These are phyloP conservation scores for Monilinia aucupariae DNA, from an alignment of 2,329 filamentous ascomycete genomes.

Conservation along the genomic window DNA sequence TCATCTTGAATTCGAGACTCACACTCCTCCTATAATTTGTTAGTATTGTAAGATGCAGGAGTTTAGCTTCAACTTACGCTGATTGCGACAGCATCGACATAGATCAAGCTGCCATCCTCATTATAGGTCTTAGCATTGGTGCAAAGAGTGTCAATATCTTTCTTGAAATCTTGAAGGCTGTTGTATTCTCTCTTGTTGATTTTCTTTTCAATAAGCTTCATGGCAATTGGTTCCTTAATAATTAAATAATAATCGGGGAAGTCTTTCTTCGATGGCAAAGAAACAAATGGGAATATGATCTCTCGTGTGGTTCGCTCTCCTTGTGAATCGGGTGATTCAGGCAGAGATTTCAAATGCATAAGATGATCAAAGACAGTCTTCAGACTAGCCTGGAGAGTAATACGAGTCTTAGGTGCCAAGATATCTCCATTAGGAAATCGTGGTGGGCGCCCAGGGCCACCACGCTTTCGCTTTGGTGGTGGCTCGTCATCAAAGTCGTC, in stretches of 20 bases:
- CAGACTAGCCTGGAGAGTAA: slow-evolving; percentile 72
- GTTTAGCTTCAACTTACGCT: slow-evolving; percentile 58
- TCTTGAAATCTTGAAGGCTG: slow-evolving; percentile 70
- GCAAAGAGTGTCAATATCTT: slow-evolving; percentile 79
- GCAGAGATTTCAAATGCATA: slow-evolving; percentile 49
- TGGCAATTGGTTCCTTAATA: slow-evolving; percentile 88
- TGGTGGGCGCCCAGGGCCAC: slow-evolving; percentile 64
- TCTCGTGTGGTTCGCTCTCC: slow-evolving; percentile 60
- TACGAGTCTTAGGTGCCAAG: slow-evolving; percentile 64
- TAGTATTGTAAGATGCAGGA: slow-evolving; percentile 28
- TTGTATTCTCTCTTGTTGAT: slow-evolving; percentile 96
- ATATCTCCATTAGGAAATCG: slow-evolving; percentile 47
- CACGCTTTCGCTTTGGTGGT: slow-evolving; percentile 71
- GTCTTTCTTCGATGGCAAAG: slow-evolving; percentile 79
- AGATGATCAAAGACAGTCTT: slow-evolving; percentile 71
- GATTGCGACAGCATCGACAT: slow-evolving; percentile 86
- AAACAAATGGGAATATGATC: slow-evolving; percentile 91
- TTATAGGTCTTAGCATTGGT: slow-evolving; percentile 94
- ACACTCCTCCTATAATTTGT: slow-evolving; percentile 50
- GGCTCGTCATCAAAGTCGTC: slow-evolving; percentile 66
- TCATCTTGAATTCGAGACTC: slow-evolving; percentile 49
- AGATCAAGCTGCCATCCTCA: slow-evolving; percentile 88
- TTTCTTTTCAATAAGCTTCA: slow-evolving; percentile 90
- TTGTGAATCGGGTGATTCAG: slow-evolving; percentile 34
- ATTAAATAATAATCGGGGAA: slow-evolving; percentile 95